Evolutionary conservation across 495 filamentous ascomycete species (phyloP).

Genomic region (Cenococcum geophilum): DNA sequence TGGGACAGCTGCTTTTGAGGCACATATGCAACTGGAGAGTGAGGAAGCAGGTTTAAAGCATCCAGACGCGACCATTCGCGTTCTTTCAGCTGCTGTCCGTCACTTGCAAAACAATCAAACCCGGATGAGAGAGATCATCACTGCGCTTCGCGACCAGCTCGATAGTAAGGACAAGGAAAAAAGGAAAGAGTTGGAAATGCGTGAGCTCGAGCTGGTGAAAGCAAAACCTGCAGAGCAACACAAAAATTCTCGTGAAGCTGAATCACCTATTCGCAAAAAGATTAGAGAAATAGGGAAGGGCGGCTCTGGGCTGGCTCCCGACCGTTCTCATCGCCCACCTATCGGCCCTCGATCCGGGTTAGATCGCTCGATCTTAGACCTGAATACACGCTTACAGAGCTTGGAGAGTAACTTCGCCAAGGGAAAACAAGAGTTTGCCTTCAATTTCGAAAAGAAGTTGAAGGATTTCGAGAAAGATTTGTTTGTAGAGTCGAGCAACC

Average conservation of each 20-base stretch:
- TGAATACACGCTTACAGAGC: background rate
- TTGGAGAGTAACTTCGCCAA: background rate
- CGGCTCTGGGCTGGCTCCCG: background rate
- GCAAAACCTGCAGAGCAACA: background rate
- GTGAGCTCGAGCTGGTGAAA: background rate
- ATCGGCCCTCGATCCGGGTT: background rate
- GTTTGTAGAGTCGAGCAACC: background rate
- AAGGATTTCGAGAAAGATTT: background rate
- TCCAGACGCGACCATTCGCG: background rate
- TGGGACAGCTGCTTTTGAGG: background rate
- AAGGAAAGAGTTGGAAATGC: background rate
- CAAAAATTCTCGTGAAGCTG: background rate
- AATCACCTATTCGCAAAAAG: background rate
- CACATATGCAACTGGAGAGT: background rate
- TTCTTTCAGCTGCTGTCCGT: background rate
- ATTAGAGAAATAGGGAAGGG: background rate
- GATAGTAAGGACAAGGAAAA: background rate
- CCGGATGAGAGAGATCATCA: background rate
- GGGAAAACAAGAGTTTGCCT: background rate
- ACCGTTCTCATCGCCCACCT: background rate
- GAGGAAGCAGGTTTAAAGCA: background rate
- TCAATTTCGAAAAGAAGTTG: background rate
- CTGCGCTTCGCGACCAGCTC: background rate
- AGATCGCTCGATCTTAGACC: background rate
- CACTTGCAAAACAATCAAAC: constrained; percentile 2